A percentile compares a stretch with the other conserved stretches of the same genome.
These are phyloP conservation scores for Glycine soja DNA, from an alignment of 306 rosid species.

Conservation along the genomic window DNA sequence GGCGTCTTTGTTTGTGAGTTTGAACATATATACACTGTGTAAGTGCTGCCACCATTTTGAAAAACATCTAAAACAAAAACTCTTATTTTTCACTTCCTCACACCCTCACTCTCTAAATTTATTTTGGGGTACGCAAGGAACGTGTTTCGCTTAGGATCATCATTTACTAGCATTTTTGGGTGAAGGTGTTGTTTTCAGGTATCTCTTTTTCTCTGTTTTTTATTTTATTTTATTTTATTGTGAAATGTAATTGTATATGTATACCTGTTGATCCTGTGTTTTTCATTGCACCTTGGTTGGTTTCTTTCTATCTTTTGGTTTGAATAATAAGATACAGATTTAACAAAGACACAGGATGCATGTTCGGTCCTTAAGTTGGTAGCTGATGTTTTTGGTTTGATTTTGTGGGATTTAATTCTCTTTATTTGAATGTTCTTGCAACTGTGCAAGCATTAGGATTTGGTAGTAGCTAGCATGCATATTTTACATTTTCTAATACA, in stretches of 20 bases:
- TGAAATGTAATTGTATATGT: background rate
- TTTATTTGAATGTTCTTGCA: background rate
- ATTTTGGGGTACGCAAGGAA: background rate
- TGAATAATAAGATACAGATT: background rate
- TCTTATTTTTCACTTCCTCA: background rate
- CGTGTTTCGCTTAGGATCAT: background rate
- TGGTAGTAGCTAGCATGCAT: background rate
- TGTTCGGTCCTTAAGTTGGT: background rate
- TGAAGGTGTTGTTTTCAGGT: conserved; percentile 14
- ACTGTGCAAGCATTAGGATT: background rate
- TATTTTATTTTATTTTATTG: background rate
- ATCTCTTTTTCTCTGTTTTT: background rate
- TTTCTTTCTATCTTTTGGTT: background rate
- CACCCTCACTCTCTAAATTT: background rate
- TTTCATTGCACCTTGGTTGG: background rate
- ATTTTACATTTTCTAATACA: too few relatives aligned
- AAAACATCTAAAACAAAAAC: background rate
- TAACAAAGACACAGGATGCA: background rate
- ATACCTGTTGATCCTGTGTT: background rate
- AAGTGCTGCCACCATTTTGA: background rate
- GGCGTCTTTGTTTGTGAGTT: conserved; percentile 4
- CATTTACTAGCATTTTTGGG: background rate
- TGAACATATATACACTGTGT: background rate
- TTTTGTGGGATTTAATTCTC: background rate
- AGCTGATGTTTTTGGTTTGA: background rate